Percentiles rank a stretch among this genome's conserved stretches.
Evolutionary conservation across 2,329 filamentous ascomycete species (phyloP).

Genomic region (Helotiales sp.): DNA sequence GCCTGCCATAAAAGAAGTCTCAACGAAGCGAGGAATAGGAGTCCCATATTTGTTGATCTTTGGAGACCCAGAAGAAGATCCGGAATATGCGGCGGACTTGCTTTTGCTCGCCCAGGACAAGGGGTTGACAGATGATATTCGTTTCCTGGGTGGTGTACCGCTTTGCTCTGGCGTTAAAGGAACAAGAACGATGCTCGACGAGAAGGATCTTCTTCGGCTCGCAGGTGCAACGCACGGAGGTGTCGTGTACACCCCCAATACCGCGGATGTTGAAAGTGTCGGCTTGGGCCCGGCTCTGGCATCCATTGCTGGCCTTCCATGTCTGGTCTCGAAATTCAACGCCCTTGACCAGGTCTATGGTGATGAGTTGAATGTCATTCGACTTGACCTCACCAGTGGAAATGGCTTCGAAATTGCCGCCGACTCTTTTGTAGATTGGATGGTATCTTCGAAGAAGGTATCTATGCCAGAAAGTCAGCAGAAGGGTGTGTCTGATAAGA

Average conservation of each 20-base stretch:
- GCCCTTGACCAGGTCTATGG: slow-evolving; percentile 9
- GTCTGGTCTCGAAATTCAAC: slow-evolving; percentile 6
- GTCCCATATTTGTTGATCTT: slow-evolving; percentile 1
- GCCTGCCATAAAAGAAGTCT: background rate
- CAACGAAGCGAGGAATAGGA: background rate
- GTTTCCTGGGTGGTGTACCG: slow-evolving; percentile 3
- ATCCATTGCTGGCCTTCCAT: slow-evolving; percentile 2
- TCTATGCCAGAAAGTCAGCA: slow-evolving; percentile 1
- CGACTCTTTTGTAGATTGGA: background rate
- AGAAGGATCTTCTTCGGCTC: slow-evolving; percentile 7
- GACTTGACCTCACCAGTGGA: background rate
- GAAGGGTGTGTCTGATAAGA: background rate
- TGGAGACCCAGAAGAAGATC: slow-evolving; percentile 11
- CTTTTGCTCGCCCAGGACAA: background rate
- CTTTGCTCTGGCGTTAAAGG: background rate
- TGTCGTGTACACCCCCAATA: slow-evolving; percentile 2
- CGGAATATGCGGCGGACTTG: background rate
- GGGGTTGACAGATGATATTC: background rate
- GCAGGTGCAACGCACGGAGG: background rate
- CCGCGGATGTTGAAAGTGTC: slow-evolving; percentile 1
- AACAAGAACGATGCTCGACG: background rate
- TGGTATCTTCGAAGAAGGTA: background rate
- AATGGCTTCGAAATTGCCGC: background rate
- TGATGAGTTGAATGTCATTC: background rate
- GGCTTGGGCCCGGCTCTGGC: slow-evolving; percentile 11